Evolutionary conservation across 306 rosid species (phyloP).

Genomic region (Rubus parviflorus): DNA sequence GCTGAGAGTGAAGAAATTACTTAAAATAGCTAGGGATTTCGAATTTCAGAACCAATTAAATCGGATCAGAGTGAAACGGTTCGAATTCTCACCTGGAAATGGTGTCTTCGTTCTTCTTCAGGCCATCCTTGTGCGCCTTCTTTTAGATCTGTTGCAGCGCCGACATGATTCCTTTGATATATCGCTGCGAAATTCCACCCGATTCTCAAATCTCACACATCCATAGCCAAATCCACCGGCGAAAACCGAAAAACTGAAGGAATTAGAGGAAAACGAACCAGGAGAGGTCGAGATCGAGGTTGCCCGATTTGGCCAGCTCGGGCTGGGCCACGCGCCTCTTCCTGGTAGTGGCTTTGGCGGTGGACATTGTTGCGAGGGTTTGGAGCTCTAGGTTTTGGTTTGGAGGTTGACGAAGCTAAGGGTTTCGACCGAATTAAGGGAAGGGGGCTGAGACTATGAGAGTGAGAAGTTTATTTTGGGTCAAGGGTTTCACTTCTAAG

Average conservation of each 20-base stretch:
- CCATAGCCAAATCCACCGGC: not conserved
- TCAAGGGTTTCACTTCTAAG: too few relatives aligned
- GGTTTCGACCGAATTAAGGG: too few relatives aligned
- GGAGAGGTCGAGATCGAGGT: slow-evolving; percentile 65
- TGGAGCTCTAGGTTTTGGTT: slow-evolving; percentile 1
- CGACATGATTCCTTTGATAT: slow-evolving; percentile 77
- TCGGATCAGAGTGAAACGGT: not conserved
- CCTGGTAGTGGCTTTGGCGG: slow-evolving; percentile 40
- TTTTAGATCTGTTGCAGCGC: slow-evolving; percentile 80
- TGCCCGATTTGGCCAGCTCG: slow-evolving; percentile 41
- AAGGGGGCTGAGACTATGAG: too few relatives aligned
- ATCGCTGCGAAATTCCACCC: slow-evolving; percentile 50
- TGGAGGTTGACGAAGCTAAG: slow-evolving; percentile 12
- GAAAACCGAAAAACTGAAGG: not conserved
- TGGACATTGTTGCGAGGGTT: slow-evolving; percentile 43
- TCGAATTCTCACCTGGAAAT: slow-evolving; percentile 62
- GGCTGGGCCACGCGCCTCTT: slow-evolving; percentile 57
- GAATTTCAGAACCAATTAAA: not conserved
- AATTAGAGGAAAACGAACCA: slow-evolving; percentile 41
- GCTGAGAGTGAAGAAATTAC: too few relatives aligned
- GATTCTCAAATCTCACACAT: slow-evolving; percentile 13
- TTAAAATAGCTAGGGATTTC: not conserved
- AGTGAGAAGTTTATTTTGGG: too few relatives aligned
- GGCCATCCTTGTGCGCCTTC: slow-evolving; percentile 83
- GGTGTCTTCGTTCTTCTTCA: slow-evolving; percentile 94